A percentile compares a stretch with the other conserved stretches of the same genome.
phyloP scores from a whole-genome alignment of 164 flowering plant genomes.

The Amborella trichopoda region DNA sequence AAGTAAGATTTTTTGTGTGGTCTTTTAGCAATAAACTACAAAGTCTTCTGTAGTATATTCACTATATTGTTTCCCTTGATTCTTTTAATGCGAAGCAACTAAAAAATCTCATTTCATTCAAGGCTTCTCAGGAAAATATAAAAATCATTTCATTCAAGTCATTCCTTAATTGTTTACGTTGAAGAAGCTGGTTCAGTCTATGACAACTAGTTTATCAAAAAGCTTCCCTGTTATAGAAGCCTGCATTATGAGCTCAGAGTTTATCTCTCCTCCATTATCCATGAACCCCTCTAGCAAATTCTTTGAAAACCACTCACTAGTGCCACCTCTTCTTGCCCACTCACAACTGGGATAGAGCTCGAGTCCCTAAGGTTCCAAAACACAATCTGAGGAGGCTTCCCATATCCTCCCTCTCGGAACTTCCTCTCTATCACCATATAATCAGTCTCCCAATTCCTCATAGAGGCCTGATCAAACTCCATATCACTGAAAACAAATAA shows the following conservation, averaged over 20 bases:
- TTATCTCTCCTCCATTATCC: slow-evolving; percentile 21
- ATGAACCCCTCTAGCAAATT: slow-evolving; percentile 33
- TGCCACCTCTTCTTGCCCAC: slow-evolving; percentile 30
- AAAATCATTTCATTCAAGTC: too few species aligned
- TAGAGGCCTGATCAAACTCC: slow-evolving; percentile 43
- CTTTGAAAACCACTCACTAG: slow-evolving; percentile 52
- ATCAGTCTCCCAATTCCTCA: slow-evolving; percentile 37
- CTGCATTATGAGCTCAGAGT: slow-evolving; percentile 29
- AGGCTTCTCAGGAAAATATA: too few species aligned
- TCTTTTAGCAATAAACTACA: too few species aligned
- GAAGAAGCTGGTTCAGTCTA: too few species aligned
- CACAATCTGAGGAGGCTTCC: too few species aligned
- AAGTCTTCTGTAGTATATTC: too few species aligned
- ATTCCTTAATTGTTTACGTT: too few species aligned
- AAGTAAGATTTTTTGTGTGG: too few species aligned
- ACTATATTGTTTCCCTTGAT: too few species aligned
- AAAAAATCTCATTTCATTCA: too few species aligned
- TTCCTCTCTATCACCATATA: slow-evolving; percentile 30
- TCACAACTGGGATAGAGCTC: slow-evolving; percentile 24
- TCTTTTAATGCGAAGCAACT: too few species aligned
- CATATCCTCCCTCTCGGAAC: slow-evolving; percentile 18
- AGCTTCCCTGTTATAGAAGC: slow-evolving; percentile 21
- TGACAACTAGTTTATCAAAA: slow-evolving; percentile 23
- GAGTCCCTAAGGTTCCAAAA: slow-evolving; percentile 50
- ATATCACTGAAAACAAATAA: slow-evolving; percentile 54